Conservation (phyloP, 768 basidiomycete species). For the Inosperma sp. region DNA sequence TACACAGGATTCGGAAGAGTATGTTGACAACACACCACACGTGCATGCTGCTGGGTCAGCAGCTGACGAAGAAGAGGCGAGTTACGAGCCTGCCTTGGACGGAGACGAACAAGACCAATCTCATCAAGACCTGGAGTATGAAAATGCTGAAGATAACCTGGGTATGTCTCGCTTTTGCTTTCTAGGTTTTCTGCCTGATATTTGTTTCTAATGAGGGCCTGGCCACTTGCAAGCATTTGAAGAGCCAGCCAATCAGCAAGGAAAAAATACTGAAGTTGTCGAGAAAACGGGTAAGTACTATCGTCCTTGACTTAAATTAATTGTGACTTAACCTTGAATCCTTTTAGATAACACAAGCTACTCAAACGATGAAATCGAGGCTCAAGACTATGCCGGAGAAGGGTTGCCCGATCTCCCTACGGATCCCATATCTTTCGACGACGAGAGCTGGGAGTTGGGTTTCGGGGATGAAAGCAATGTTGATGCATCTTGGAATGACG, state of each 20-base stretch:
- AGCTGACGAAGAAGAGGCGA: background rate
- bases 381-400: slow-evolving; percentile 9
- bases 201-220: background rate
- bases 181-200: background rate
- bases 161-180: background rate
- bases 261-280: background rate
- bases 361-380: background rate
- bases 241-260: background rate
- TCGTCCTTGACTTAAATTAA: background rate
- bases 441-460: slow-evolving; percentile 1
- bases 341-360: background rate
- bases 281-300: background rate
- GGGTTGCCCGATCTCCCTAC: slow-evolving; percentile 3
- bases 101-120: slow-evolving; percentile 18
- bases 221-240: slow-evolving; percentile 1
- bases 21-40: background rate
- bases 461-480: background rate
- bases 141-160: background rate
- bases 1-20: background rate
- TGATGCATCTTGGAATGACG: slow-evolving; percentile 40
- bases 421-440: slow-evolving; percentile 5
- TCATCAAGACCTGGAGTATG: slow-evolving; percentile 11
- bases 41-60: background rate
- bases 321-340: background rate
- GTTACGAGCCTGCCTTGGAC: slow-evolving; percentile 8